Conservation (phyloP, 768 basidiomycete genomes). For the Lentinula lateritia region DNA sequence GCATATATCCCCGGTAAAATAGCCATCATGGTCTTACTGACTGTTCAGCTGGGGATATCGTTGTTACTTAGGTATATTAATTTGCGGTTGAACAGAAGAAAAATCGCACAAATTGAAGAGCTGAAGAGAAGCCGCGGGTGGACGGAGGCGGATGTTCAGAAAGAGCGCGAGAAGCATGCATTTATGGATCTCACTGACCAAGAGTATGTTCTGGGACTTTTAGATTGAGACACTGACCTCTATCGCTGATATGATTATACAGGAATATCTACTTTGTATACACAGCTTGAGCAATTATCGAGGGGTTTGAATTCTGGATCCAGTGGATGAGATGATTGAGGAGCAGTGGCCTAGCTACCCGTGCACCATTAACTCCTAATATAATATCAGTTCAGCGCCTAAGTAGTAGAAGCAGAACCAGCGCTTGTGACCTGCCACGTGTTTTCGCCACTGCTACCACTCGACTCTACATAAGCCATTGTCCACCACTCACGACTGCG, state of each 20-base stretch:
- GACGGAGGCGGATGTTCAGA: slow-evolving; percentile 51
- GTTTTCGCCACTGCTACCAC: no score
- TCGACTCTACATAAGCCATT: no score
- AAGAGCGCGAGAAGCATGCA: slow-evolving; percentile 54
- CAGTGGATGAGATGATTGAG: no score
- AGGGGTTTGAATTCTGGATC: neutral
- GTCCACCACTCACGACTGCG: neutral
- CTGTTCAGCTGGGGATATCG: slow-evolving; percentile 43
- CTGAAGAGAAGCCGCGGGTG: slow-evolving; percentile 45
- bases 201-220: slow-evolving; percentile 34
- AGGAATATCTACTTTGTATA: slow-evolving; percentile 60
- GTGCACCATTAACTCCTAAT: no score
- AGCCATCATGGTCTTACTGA: slow-evolving; percentile 56
- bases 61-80: slow-evolving; percentile 51
- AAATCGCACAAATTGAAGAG: slow-evolving; percentile 32
- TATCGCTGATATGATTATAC: slow-evolving; percentile 14
- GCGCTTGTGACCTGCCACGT: no score
- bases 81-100: slow-evolving; percentile 45
- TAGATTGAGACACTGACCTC: neutral
- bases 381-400: no score
- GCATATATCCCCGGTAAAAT: slow-evolving; percentile 63
- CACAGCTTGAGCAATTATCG: slow-evolving; percentile 28
- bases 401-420: no score
- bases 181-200: slow-evolving; percentile 62
- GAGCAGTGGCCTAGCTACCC: no score